Evolutionary conservation across 306 rosid species (phyloP), one percentile per base, ranked within the genome.

Genomic region (Quercus engelmannii): DNA sequence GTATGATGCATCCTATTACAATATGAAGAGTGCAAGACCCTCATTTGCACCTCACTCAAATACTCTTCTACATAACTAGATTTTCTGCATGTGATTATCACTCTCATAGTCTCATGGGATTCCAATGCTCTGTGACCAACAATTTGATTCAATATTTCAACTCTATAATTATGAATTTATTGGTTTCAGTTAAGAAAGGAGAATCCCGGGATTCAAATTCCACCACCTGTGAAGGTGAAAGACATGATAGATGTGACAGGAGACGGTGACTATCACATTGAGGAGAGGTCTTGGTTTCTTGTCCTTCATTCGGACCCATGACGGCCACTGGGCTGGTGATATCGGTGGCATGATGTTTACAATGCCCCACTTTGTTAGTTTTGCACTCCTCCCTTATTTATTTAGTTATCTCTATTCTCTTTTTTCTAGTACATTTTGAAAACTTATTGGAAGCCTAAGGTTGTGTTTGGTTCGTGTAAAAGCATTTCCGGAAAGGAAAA

Each of bases 271-370:
- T 5, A 76, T 71, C 5, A 88, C 91, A 19, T 71, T 87, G 10
- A 82, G 76, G 80, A 90, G 88, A 61, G 88, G 86, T n/a, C n/a
- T 90, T 3, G 20, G 67, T 78, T 92, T 87, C 77, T 84, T 73
- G 75, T 83, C 92, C 3, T 80, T 90, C 8, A 74, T 92, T 67
- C 97, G 90, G 46, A 86, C 93, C 3, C 84, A 74, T 17, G 92
- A 92, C 72, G 94, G 97, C 4, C 92, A 92, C 28, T 92, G 97
- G 94, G 89, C 94, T 1, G 87, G 87, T 2, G 94, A 92, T 71
- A 82, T 81, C 54, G 91, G 89, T 1, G 94, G 91, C 5, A 90
- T 89, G 23, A 57, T 90, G 74, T 88, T 88, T 80, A 84, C 85
- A 57, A 69, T 90, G 76, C 91, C 86, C 56, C 89, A 88, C 10